A percentile compares a stretch with the other conserved stretches of the same genome.
These are phyloP conservation scores for Caryopteris hybrid DNA, from an alignment of 305 asterid species.

Conservation along the genomic window DNA sequence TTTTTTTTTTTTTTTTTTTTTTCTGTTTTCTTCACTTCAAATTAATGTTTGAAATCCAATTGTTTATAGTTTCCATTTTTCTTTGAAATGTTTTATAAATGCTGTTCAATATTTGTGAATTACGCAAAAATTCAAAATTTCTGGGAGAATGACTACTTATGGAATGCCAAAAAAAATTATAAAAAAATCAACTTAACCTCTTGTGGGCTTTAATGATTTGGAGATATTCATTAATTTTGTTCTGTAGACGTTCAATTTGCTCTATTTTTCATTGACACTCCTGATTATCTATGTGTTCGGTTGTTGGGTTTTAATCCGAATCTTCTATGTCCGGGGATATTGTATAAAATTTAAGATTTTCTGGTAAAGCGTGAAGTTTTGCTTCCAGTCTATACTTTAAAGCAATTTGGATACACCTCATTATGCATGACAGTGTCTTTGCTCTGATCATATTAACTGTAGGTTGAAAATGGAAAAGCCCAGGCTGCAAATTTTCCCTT, in stretches of 20 bases:
- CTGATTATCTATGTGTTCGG: neutral
- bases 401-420: neutral
- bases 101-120: no score
- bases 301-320: neutral
- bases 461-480: constrained; percentile 98
- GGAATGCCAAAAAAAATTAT: neutral
- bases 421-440: neutral
- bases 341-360: neutral
- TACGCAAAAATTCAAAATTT: neutral
- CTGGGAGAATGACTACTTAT: neutral
- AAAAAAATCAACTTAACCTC: neutral
- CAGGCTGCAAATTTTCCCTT: constrained; percentile 97
- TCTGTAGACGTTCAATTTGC: constrained; percentile 3
- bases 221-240: neutral
- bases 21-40: neutral
- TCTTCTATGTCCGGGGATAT: neutral
- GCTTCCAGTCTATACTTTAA: neutral
- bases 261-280: neutral
- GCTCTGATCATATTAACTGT: constrained; percentile 21
- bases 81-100: no score
- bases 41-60: no score
- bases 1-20: neutral
- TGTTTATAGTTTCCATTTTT: no score
- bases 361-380: neutral
- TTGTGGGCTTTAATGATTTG: neutral